A percentile compares a stretch with the other conserved stretches of the same genome.
Evolutionary conservation across 73 alveolate genomes (phyloP).

Genomic region (Urostyla sp.): DNA sequence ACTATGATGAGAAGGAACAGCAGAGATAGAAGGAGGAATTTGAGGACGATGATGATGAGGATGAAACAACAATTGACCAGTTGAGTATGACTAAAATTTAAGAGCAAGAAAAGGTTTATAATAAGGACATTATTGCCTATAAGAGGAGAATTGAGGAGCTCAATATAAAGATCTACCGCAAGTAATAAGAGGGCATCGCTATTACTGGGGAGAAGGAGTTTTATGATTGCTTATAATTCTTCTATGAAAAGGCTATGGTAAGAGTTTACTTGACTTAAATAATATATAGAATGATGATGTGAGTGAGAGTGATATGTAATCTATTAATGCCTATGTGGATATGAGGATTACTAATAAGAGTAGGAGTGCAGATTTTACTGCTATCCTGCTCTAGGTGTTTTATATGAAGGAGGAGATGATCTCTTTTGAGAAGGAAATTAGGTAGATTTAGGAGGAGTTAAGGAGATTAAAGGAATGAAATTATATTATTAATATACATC

Average conservation of each 20-base stretch:
- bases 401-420: constrained; percentile 1
- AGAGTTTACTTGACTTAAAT: not conserved
- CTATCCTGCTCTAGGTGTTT: not conserved
- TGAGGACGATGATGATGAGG: not conserved
- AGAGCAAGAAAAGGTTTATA: not conserved
- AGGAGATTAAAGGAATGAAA: too few relatives aligned
- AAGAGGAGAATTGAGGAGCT: not conserved
- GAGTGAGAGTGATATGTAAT: not conserved
- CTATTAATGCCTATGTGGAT: not conserved
- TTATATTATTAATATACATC: too few relatives aligned
- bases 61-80: not conserved
- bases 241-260: constrained; percentile 8
- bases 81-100: not conserved
- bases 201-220: not conserved
- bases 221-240: constrained; percentile 11
- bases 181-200: not conserved
- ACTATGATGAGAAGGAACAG: not conserved
- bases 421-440: not conserved
- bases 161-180: not conserved
- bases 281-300: constrained; percentile 15
- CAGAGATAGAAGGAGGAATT: constrained; percentile 11
- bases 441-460: too few relatives aligned
- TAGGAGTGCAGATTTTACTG: not conserved
- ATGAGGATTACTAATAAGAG: not conserved
- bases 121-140: not conserved